Base-by-base conservation (phyloP, 306 rosid genomes). In the Cucurbita moschata region DNA sequence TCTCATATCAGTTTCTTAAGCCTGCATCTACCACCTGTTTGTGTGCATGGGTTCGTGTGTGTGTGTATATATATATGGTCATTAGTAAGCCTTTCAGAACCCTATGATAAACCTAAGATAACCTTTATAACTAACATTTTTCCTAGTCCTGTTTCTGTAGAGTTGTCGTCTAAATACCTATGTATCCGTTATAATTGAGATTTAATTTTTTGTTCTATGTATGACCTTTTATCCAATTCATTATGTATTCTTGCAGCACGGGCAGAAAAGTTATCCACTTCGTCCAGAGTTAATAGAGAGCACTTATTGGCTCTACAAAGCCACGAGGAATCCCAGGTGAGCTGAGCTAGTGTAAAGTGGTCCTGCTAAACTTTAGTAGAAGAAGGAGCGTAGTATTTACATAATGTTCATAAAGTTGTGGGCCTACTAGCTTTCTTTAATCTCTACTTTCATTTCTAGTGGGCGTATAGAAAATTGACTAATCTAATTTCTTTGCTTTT, bases 251-350 rank as follows among this genome's bases (percentile, higher is more conserved):
- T 81, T 65, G 73, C 84, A 93, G 98, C 83, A 86, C 74, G 98
- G 97, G 70, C 98, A 93, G 81, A 87, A 84, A 82, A 90, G 98
- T 80, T 93, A 93, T 75, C 98, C 98, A 0, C 75, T 93, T 73
- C 90, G 96, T 81, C 98, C 98, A 11, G 98, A 90, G 86, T 79
- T 93, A 79, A 90, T 93, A 51, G 98, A 93, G 87, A 93, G 98
- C 91, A 93, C 98, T 5, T 93, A 90, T 80, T 93, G 97, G 98
- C 96, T 93, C 68, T 93, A 88, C 83, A 93, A 93, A 80, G 98
- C 98, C 66, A 93, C 98, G 75, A 82, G 97, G 84, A 89, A 93
- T 90, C 87, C 96, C 68, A 90, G 92, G 98, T 93, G 55, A 84
- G 85, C 80, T 75, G 74, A 76, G 63, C 58, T 73, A 10, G 77